Percentiles rank a stretch among this genome's conserved stretches.
These are phyloP conservation scores for Centrapalus pauciflorus DNA, from an alignment of 129 eudicot genomes.

Conservation along the genomic window DNA sequence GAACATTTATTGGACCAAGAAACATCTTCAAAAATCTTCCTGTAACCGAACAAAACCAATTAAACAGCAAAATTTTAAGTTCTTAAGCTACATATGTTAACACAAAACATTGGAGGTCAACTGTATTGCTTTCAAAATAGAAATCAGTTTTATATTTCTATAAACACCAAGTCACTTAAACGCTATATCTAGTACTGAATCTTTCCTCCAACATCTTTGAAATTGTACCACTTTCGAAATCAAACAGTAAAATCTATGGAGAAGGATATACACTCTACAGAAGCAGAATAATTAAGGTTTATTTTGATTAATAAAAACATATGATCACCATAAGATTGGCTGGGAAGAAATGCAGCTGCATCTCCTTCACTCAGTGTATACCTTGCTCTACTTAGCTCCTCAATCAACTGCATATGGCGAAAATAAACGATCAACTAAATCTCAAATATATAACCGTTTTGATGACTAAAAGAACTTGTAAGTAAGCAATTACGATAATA, in stretches of 20 bases:
- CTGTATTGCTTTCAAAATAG: not conserved
- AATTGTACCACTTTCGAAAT: not conserved
- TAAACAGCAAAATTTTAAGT: not conserved
- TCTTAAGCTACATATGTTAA: not conserved
- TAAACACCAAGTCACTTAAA: not conserved
- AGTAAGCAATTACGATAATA: not conserved
- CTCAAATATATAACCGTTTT: not conserved
- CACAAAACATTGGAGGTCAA: not conserved
- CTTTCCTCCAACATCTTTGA: not conserved
- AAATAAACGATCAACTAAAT: not conserved
- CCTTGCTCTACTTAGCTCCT: slow-evolving; percentile 62
- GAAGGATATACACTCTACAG: not conserved
- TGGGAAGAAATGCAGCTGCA: slow-evolving; percentile 90
- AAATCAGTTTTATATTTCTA: not conserved
- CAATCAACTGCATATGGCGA: slow-evolving; percentile 43
- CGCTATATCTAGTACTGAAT: not conserved
- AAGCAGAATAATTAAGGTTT: not conserved
- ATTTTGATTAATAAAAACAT: not conserved
- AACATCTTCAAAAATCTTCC: slow-evolving; percentile 80
- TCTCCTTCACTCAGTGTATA: slow-evolving; percentile 77
- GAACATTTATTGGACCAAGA: slow-evolving; percentile 89
- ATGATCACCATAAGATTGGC: slow-evolving; percentile 84
- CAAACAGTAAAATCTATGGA: not conserved
- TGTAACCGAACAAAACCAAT: slow-evolving; percentile 24
- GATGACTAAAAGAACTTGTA: not conserved